phyloP scores from a whole-genome alignment of 768 basidiomycete species.

The Trichaptum fuscoviolaceum region DNA sequence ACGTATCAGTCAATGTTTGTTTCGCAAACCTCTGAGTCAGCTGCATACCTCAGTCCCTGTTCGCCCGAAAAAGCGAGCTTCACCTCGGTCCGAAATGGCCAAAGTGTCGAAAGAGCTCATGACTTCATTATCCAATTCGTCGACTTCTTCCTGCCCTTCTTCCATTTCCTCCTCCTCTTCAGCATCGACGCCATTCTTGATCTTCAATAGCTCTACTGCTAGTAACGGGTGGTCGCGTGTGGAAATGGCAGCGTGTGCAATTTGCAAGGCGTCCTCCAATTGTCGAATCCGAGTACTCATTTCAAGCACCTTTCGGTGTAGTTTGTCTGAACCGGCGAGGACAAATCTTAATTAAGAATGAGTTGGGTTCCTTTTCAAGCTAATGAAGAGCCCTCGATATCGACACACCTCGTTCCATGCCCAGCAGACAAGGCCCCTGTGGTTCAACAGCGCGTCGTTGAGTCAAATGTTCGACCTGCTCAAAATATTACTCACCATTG shows the following conservation, averaged over 20 bases:
- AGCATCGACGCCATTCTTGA: slow-evolving; percentile 1
- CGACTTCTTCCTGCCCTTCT: too few species aligned
- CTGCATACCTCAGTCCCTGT: slow-evolving; percentile 53
- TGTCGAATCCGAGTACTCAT: slow-evolving; percentile 10
- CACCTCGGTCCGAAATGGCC: slow-evolving; percentile 62
- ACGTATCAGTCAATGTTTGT: too few species aligned
- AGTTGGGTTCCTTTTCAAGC: too few species aligned
- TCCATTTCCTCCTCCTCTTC: neutral
- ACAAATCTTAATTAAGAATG: too few species aligned
- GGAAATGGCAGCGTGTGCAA: neutral
- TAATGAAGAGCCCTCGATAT: too few species aligned
- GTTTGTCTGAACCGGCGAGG: slow-evolving; percentile 14
- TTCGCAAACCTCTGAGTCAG: too few species aligned
- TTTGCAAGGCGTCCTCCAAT: slow-evolving; percentile 8
- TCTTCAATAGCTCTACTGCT: neutral
- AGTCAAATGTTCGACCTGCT: too few species aligned
- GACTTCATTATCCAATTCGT: neutral
- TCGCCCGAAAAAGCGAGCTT: slow-evolving; percentile 69
- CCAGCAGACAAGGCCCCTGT: neutral
- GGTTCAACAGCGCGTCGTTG: neutral
- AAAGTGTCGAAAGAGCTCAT: slow-evolving; percentile 48
- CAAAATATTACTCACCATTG: slow-evolving; percentile 7
- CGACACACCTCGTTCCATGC: slow-evolving; percentile 2
- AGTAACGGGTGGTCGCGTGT: slow-evolving; percentile 2
- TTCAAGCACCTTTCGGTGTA: slow-evolving; percentile 13